Evolutionary conservation across 345 rosid genomes (phyloP), one percentile per base, ranked within the genome.

Genomic region (Gossypium thurberi): DNA sequence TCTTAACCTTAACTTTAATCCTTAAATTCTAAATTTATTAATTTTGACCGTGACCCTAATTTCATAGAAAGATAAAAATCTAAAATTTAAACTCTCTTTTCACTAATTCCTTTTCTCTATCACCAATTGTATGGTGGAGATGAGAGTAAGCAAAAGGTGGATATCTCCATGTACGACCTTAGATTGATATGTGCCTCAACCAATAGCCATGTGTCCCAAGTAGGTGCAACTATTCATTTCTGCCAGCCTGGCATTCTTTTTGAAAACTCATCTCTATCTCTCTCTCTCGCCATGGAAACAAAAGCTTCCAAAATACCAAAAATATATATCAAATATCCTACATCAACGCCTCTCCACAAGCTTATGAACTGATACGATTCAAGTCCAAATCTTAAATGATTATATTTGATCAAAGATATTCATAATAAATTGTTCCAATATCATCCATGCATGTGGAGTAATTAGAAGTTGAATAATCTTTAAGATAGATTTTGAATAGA

Each of bases 201-300:
- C 26, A 5, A 5, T 8, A 33, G 75, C 72, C 80, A 80, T 75
- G 80, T 76, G 77, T 76, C 62, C 0, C 0, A 46, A 79, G 80
- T 71, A 56, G 85, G 74, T 82, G 67, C 13, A 6, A 10, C 57
- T 21, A 79, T 79, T 79, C 74, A 84, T 77, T 79, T 57, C 82
- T 57, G 75, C 63, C 81, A 43, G 74, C 81, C 84, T 77, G 84
- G 73, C 84, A 61, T 73, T 43, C 43, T 47, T 57, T 25, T 33
- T 33, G 40, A 40, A 40, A 17, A 37, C 4, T 10, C 21, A 7
- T 46, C 55, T 46, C 33, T 20, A 10, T 20, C 33, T 13, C 33
- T 20, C 33, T 13, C 33, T 55, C 52, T 42, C 13, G 12, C 15
- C 74, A 71, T 70, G 63, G 21, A 53, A 56, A 33, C 40, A 47